phyloP scores from a whole-genome alignment of 192 early-diverging fungal species.

The Powellomyces hirtus region DNA sequence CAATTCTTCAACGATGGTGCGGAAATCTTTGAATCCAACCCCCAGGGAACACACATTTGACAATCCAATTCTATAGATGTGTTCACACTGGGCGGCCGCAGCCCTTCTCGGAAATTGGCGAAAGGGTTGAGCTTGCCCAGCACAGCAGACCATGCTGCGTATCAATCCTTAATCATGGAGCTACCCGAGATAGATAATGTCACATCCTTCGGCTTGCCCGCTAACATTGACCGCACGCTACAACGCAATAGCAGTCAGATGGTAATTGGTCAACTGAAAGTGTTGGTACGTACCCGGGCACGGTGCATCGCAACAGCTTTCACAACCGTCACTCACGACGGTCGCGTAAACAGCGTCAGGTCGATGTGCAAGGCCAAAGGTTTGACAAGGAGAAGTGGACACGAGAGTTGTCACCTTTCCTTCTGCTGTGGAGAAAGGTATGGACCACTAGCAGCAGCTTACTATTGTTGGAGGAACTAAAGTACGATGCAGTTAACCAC shows the following conservation, averaged over 20 bases:
- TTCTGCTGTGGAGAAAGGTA: slow-evolving; percentile 55
- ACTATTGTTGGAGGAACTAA: background rate
- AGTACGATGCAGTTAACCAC: slow-evolving; percentile 39
- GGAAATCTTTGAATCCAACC: background rate
- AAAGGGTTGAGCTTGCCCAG: slow-evolving; percentile 45
- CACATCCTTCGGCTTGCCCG: slow-evolving; percentile 46
- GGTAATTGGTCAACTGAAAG: slow-evolving; percentile 41
- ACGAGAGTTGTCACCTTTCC: slow-evolving; percentile 44
- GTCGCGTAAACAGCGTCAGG: slow-evolving; percentile 35
- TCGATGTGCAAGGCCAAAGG: slow-evolving; percentile 31
- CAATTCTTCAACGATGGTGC: slow-evolving; percentile 57
- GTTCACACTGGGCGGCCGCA: slow-evolving; percentile 35
- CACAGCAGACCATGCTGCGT: slow-evolving; percentile 38
- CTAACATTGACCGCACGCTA: slow-evolving; percentile 49
- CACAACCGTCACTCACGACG: too few relatives aligned
- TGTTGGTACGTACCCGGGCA: slow-evolving; percentile 32
- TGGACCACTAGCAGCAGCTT: background rate
- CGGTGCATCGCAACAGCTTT: background rate
- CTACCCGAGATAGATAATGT: slow-evolving; percentile 50
- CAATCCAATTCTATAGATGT: slow-evolving; percentile 32
- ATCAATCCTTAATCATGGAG: slow-evolving; percentile 36
- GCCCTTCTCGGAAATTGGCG: slow-evolving; percentile 41
- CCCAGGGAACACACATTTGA: background rate
- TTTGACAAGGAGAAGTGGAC: slow-evolving; percentile 51
- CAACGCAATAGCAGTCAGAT: slow-evolving; percentile 35